phyloP scores from a whole-genome alignment of 2,329 filamentous ascomycete species.

The Blumeria hordei region DNA sequence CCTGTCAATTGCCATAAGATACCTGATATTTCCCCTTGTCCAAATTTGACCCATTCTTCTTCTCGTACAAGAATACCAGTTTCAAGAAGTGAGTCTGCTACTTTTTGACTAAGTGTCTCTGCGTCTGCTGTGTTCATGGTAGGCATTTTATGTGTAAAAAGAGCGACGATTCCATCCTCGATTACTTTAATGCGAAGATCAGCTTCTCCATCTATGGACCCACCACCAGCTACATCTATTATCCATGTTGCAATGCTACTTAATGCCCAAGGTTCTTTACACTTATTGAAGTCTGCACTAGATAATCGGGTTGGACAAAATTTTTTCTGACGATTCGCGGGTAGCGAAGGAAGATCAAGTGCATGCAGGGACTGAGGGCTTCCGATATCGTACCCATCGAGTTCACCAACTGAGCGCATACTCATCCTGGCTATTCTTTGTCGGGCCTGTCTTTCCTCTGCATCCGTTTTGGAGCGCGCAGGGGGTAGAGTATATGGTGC shows the following conservation, averaged over 20 bases:
- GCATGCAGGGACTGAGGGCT: constrained; percentile 28
- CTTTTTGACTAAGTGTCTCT: constrained; percentile 55
- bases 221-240: constrained; percentile 42
- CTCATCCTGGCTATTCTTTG: constrained; percentile 24
- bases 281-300: constrained; percentile 58
- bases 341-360: constrained; percentile 67
- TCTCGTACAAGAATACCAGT: constrained; percentile 60
- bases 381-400: constrained; percentile 32
- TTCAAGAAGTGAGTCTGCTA: constrained; percentile 58
- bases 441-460: constrained; percentile 39
- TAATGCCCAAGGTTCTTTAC: constrained; percentile 75
- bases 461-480: constrained; percentile 82
- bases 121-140: constrained; percentile 98
- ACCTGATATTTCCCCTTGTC: constrained; percentile 55
- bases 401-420: constrained; percentile 24
- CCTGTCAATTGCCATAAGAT: constrained; percentile 87
- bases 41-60: constrained; percentile 96
- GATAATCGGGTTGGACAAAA: constrained; percentile 73
- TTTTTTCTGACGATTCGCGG: constrained; percentile 53
- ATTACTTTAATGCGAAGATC: constrained; percentile 70
- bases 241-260: constrained; percentile 76
- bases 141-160: constrained; percentile 87
- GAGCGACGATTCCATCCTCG: constrained; percentile 61
- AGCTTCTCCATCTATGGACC: constrained; percentile 46
- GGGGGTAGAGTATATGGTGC: constrained; percentile 59